Evolutionary conservation across 495 filamentous ascomycete genomes (phyloP).

Genomic region (Arthonia radiata): DNA sequence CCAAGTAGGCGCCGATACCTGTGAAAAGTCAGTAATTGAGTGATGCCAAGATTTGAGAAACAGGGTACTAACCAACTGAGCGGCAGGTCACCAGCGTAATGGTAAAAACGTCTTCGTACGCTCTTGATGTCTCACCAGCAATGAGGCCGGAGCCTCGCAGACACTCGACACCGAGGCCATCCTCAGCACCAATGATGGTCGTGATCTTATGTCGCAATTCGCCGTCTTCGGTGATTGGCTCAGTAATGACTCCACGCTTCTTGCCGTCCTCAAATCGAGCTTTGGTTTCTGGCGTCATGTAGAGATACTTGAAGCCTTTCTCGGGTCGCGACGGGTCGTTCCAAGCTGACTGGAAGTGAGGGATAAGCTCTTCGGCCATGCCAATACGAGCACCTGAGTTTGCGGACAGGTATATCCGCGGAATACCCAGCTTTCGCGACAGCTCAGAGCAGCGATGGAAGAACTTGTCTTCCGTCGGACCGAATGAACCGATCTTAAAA

Average conservation of each 20-base stretch:
- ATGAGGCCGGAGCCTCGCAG: conserved; percentile 92
- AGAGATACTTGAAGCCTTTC: conserved; percentile 94
- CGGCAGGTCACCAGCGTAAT: conserved; percentile 94
- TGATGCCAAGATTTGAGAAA: conserved; percentile 1
- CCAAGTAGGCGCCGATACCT: conserved; percentile 94
- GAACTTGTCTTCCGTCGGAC: conserved; percentile 87
- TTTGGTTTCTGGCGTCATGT: conserved; percentile 69
- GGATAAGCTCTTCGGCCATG: conserved; percentile 89
- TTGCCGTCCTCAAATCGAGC: conserved; percentile 68
- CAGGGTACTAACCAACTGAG: conserved; percentile 44
- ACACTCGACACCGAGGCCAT: conserved; percentile 94
- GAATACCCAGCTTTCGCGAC: conserved; percentile 77
- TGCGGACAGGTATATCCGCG: conserved; percentile 89
- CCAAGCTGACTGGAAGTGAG: conserved; percentile 91
- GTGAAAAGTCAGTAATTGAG: conserved; percentile 7
- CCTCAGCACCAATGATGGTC: conserved; percentile 80
- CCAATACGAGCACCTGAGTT: conserved; percentile 99
- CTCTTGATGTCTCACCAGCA: conserved; percentile 86
- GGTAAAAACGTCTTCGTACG: conserved; percentile 98
- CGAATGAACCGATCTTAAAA: conserved; percentile 95
- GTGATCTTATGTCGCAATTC: conserved; percentile 86
- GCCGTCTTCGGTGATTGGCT: conserved; percentile 60
- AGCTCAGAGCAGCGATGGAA: conserved; percentile 98
- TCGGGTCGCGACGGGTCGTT: conserved; percentile 67
- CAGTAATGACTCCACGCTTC: conserved; percentile 64